Base-by-base conservation (phyloP, 805 yeast genomes). In the Candida succiphila region DNA sequence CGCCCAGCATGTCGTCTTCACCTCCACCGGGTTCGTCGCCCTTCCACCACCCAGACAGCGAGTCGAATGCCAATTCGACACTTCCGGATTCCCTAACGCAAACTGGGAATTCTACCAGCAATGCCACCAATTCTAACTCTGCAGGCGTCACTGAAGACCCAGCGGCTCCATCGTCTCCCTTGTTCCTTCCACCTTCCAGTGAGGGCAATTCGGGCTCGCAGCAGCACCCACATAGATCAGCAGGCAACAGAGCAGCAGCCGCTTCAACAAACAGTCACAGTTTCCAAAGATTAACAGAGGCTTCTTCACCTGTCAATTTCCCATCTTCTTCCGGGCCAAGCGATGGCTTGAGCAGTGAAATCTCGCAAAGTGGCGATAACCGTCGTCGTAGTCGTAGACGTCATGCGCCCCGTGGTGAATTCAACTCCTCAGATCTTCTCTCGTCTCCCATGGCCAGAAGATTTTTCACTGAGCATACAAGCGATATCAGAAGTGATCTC, bases 341-440 rank as follows among this genome's bases (percentile, higher is more conserved):
- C 35, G 64, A 68, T 34, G 64, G 68, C 34, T 37, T 58, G 25
- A 60, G 78, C 45, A 64, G 73, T 17, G 76, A 71, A 40, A 38
- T 40, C 23, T 50, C 38, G 38, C 48, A 44, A 38, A 44, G 58
- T 35, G 47, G 63, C 23, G 59, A 69, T 43, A 70, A 68, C 8
- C 65, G 60, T 37, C 45, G 65, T 32, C 56, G 65, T 27, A 55
- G 74, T 38, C 65, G 80, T 33, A 66, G 54, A 23, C 54, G 67
- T 37, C 63, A 75, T 36, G n/a, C n/a, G n/a, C n/a, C n/a, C n/a
- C 72, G 96, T 60, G 86, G 92, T 44, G 95, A 87, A 51, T 65
- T 86, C 33, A 79, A 79, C 50, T 72, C 79, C 1, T 65, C 79
- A 0, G 94, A 83, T 34, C 49, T 62, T 36, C 56, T 72, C n/a